Evolutionary conservation across 148 eudicot genomes (phyloP).

Genomic region (Rhododendron kiyosumense): DNA sequence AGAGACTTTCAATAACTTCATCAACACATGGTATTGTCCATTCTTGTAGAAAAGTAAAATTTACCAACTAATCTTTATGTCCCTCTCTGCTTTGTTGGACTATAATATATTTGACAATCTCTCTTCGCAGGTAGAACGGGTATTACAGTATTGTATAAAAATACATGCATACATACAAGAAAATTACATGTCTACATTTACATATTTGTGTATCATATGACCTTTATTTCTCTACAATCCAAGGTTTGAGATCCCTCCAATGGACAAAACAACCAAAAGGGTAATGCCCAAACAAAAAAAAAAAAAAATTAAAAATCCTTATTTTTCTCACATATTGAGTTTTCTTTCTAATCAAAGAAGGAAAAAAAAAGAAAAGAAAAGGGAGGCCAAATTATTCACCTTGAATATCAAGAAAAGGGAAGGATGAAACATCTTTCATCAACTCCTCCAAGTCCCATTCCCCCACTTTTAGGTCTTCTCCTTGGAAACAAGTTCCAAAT

Average conservation of each 20-base stretch:
- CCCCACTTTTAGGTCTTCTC: constrained; percentile 55
- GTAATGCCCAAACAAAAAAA: background rate
- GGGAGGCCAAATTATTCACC: constrained; percentile 19
- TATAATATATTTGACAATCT: constrained; percentile 23
- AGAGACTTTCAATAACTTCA: background rate
- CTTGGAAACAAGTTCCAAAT: constrained; percentile 42
- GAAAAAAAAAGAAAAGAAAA: background rate
- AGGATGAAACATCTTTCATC: constrained; percentile 60
- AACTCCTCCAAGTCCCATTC: constrained; percentile 88
- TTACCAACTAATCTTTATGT: constrained; percentile 20
- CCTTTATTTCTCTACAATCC: constrained; percentile 4
- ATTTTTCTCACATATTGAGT: constrained; percentile 4
- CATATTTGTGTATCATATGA: background rate
- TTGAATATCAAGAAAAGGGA: constrained; percentile 61
- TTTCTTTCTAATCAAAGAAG: background rate
- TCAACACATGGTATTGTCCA: constrained; percentile 2
- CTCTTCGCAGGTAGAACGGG: constrained; percentile 5
- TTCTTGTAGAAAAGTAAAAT: background rate
- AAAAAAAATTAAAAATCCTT: background rate
- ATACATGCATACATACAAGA: background rate
- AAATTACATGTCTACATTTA: background rate
- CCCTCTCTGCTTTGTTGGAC: constrained; percentile 14
- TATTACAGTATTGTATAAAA: background rate
- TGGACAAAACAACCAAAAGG: background rate
- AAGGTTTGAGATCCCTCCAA: constrained; percentile 6